phyloP scores from a whole-genome alignment of 495 filamentous ascomycete species.

The Trichoderma virens region DNA sequence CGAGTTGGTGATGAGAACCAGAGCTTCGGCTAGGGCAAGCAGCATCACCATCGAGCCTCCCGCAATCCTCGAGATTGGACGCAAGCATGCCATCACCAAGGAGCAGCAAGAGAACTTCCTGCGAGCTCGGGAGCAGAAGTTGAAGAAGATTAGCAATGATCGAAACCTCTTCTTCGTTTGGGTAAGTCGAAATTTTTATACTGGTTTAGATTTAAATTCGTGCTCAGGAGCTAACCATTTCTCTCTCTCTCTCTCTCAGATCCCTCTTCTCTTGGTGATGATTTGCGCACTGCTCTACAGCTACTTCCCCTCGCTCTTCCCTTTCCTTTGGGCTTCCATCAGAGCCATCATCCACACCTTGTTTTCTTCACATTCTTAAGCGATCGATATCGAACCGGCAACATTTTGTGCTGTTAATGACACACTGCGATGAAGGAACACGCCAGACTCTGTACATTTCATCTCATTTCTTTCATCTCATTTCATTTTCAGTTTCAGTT shows the following conservation, averaged over 20 bases:
- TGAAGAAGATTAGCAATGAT: slow-evolving; percentile 67
- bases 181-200: slow-evolving; percentile 41
- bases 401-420: no score
- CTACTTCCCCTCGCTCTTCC: slow-evolving; percentile 12
- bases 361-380: neutral
- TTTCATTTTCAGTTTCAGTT: no score
- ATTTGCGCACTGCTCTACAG: slow-evolving; percentile 19
- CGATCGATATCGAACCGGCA: no score
- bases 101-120: slow-evolving; percentile 68
- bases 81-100: slow-evolving; percentile 49
- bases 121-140: slow-evolving; percentile 62
- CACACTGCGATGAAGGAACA: no score
- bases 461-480: neutral
- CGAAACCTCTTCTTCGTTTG: slow-evolving; percentile 79
- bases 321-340: neutral
- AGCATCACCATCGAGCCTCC: slow-evolving; percentile 25
- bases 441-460: neutral
- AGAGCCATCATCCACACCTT: neutral
- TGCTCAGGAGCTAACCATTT: slow-evolving; percentile 19
- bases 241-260: slow-evolving; percentile 24
- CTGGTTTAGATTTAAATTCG: slow-evolving; percentile 22
- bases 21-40: slow-evolving; percentile 12
- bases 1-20: slow-evolving; percentile 18
- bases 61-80: slow-evolving; percentile 43
- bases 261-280: slow-evolving; percentile 43